These are phyloP conservation scores for Zygoascus sp. DNA, from an alignment of 1,139 yeast species.

Conservation along the genomic window DNA sequence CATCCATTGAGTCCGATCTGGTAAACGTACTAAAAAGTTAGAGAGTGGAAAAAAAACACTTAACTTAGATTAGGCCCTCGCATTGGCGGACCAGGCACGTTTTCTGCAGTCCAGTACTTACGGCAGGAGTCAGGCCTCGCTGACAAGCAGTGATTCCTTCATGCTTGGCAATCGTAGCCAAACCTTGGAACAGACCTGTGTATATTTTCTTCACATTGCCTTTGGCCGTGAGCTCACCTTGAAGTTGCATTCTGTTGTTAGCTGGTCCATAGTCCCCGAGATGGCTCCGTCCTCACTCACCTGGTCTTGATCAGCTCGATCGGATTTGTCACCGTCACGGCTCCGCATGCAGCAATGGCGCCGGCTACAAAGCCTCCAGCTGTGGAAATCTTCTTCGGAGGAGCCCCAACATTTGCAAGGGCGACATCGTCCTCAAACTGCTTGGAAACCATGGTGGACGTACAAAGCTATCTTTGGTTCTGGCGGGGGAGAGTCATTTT, in stretches of 20 bases:
- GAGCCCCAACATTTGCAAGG: conserved; percentile 7
- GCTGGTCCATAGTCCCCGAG: not conserved
- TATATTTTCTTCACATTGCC: conserved; percentile 55
- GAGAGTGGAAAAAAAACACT: no score
- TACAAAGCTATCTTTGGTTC: not conserved
- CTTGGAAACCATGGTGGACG: conserved; percentile 2
- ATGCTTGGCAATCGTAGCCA: conserved; percentile 62
- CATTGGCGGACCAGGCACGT: no score
- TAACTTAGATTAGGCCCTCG: no score
- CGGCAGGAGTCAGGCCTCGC: conserved; percentile 58
- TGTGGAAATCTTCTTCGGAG: conserved; percentile 22
- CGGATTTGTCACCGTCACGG: conserved; percentile 95
- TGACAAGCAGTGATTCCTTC: conserved; percentile 90
- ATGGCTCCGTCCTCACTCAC: conserved; percentile 15
- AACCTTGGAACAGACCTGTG: conserved; percentile 82
- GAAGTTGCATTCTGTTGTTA: conserved; percentile 73
- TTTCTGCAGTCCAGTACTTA: conserved; percentile 14
- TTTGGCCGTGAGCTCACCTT: conserved; percentile 73
- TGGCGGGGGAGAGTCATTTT: not conserved
- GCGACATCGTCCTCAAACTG: conserved; percentile 8
- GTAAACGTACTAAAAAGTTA: conserved; percentile 50
- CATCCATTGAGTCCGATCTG: conserved; percentile 92
- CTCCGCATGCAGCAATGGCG: conserved; percentile 94
- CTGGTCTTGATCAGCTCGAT: conserved; percentile 83
- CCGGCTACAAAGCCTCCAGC: conserved; percentile 89